These are phyloP conservation scores for Epichloe hybrida DNA, from an alignment of 2,329 filamentous ascomycete genomes.

Conservation along the genomic window DNA sequence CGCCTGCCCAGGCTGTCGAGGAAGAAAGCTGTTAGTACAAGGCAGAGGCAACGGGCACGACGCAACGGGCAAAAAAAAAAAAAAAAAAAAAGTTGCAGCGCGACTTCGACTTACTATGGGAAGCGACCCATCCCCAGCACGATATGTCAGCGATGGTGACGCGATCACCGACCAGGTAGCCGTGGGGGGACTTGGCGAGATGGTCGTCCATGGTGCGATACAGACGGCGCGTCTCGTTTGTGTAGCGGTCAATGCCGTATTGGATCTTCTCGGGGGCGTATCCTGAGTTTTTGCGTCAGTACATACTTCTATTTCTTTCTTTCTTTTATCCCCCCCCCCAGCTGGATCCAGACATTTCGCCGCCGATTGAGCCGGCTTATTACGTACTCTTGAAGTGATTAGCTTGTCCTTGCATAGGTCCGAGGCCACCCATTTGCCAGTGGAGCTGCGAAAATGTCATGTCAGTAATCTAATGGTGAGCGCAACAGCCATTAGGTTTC, in stretches of 20 bases:
- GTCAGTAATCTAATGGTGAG: not conserved
- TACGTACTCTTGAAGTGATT: conserved; percentile 62
- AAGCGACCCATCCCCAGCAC: conserved; percentile 64
- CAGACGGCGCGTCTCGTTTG: conserved; percentile 70
- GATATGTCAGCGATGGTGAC: conserved; percentile 68
- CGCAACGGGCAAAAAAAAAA: not conserved
- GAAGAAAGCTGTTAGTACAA: not conserved
- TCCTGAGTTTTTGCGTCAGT: conserved; percentile 18
- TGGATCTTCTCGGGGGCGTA: conserved; percentile 70
- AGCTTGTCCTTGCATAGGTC: conserved; percentile 69
- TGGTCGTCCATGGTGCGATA: conserved; percentile 67
- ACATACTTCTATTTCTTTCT: not conserved
- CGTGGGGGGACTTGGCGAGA: conserved; percentile 41
- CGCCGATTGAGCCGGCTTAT: not conserved
- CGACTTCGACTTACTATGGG: conserved; percentile 24
- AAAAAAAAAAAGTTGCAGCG: not conserved
- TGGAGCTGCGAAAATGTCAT: conserved; percentile 29
- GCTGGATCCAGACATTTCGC: too few species aligned
- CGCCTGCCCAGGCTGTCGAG: conserved; percentile 20
- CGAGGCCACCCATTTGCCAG: conserved; percentile 68
- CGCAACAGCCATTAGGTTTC: not conserved
- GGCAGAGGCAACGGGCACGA: not conserved
- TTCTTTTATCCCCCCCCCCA: too few species aligned
- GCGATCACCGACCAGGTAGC: conserved; percentile 53
- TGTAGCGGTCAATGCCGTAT: conserved; percentile 72